Base-by-base conservation (phyloP, 1,284 basidiomycete species). In the Psilocybe mexicana region DNA sequence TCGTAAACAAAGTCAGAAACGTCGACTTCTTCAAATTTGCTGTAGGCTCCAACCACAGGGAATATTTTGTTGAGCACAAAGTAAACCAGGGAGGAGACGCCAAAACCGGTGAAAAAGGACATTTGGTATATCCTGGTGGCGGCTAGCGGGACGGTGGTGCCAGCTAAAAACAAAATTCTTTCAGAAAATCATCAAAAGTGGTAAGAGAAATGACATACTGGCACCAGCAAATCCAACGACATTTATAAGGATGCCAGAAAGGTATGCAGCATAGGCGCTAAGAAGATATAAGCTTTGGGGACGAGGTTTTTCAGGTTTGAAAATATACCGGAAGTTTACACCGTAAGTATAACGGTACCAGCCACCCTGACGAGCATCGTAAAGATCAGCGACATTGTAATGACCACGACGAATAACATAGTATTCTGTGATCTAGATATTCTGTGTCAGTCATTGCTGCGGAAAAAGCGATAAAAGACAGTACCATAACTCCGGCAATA, bases 331-430 rank as follows among this genome's bases (percentile, higher is more conserved):
- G 73, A 86, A 82, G 76, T 92, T 92, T 72, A 93, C 70, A 1
- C 92, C 92, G 54, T 77, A 80, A 1, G 82, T 88, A 72, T 93
- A 94, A 72, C 78, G 86, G 72, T 93, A 94, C 86, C 87, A 89
- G 1, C 84, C 86, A 43, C 80, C 76, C 56, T 75, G 74, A 44
- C 74, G 69, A 2, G 81, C 72, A 48, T 76, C 77, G 74, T 93
- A 95, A 12, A 95, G 78, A 71, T 93, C 88, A 14, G 78, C 77
- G 42, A 94, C 78, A 42, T 85, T 81, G 68, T 91, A 84, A 65
- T 87, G 85, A 0, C 91, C 92, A 52, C 83, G 81, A 48, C 88
- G 81, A 58, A 94, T 81, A 35, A 93, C 65, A 75, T 87, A 95
- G 75, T 94, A 94, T 70, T 95, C 90, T 18, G 82, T 85, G 64